These are phyloP conservation scores for Xeromyces bisporus DNA, from an alignment of 495 filamentous ascomycete genomes.

Conservation along the genomic window DNA sequence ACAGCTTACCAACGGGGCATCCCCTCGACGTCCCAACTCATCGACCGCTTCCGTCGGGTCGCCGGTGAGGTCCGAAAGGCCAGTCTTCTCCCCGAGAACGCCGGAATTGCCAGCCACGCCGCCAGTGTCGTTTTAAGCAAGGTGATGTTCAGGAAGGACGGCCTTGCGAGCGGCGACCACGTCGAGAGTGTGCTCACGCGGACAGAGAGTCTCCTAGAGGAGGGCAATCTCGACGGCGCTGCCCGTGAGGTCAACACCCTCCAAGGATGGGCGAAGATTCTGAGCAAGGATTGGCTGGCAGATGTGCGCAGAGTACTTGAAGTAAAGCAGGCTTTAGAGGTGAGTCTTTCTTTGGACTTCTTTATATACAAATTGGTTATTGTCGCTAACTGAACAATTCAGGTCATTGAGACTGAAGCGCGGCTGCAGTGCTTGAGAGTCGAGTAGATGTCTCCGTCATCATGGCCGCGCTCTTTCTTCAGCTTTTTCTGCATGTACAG, in stretches of 20 bases:
- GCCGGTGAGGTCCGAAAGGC: conserved; percentile 88
- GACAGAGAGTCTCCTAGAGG: conserved; percentile 74
- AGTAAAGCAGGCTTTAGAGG: conserved; percentile 88
- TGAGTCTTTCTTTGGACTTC: conserved; percentile 25
- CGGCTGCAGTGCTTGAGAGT: conserved; percentile 34
- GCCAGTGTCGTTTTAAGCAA: conserved; percentile 77
- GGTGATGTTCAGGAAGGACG: conserved; percentile 83
- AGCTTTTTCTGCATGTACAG: conserved; percentile 19
- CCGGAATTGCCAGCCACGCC: conserved; percentile 84
- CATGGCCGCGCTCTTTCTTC: conserved; percentile 11
- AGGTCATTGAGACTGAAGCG: conserved; percentile 35
- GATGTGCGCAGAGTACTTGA: conserved; percentile 82
- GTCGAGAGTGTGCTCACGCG: conserved; percentile 85
- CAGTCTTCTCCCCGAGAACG: conserved; percentile 73
- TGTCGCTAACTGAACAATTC: background rate
- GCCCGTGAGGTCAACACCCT: conserved; percentile 90
- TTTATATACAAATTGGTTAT: conserved; percentile 1
- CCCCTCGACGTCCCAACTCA: conserved; percentile 61
- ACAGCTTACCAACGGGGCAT: conserved; percentile 85
- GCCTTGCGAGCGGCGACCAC: conserved; percentile 71
- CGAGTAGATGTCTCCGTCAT: conserved; percentile 16
- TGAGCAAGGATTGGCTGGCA: conserved; percentile 81
- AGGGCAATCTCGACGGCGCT: conserved; percentile 79
- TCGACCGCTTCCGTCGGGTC: conserved; percentile 93
- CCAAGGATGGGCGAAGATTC: conserved; percentile 80